Conservation (phyloP, 768 basidiomycete species). For the Pleurotus citrinopileatus region DNA sequence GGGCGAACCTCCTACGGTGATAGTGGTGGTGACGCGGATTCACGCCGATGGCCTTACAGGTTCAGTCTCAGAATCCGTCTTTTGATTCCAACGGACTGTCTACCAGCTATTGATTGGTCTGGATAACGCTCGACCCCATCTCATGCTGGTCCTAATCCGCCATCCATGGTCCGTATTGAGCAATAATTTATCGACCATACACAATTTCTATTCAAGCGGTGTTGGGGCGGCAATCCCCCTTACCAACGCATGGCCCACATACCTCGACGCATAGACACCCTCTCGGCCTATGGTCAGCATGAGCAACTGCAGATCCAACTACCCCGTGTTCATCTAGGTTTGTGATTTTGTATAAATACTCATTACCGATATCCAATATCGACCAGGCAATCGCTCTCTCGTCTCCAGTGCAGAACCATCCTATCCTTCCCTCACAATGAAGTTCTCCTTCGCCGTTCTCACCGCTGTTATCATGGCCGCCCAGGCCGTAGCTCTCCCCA, state of each 20-base stretch:
- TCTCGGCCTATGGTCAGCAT: background rate
- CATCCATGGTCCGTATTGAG: too few species aligned
- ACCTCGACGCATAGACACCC: background rate
- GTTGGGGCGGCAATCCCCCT: too few species aligned
- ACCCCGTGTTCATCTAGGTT: background rate
- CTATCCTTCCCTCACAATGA: slow-evolving; percentile 2
- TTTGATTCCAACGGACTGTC: too few species aligned
- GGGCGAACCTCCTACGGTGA: too few species aligned
- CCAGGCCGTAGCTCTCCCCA: slow-evolving; percentile 5
- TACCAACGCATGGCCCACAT: background rate
- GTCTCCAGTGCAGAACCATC: background rate
- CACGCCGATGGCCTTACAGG: too few species aligned
- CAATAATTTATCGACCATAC: too few species aligned
- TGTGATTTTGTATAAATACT: slow-evolving; percentile 2
- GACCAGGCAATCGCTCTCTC: slow-evolving; percentile 4
- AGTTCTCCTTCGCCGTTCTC: slow-evolving; percentile 8
- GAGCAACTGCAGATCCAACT: background rate
- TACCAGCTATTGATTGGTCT: too few species aligned
- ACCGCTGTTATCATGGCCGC: slow-evolving; percentile 6
- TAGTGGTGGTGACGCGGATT: too few species aligned
- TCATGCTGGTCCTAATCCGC: too few species aligned
- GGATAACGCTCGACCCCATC: too few species aligned
- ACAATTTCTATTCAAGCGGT: too few species aligned
- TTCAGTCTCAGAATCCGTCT: too few species aligned
- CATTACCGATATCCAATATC: background rate